Evolutionary conservation across 1,284 basidiomycete genomes (phyloP).

Genomic region (Leccinum fuscescens): DNA sequence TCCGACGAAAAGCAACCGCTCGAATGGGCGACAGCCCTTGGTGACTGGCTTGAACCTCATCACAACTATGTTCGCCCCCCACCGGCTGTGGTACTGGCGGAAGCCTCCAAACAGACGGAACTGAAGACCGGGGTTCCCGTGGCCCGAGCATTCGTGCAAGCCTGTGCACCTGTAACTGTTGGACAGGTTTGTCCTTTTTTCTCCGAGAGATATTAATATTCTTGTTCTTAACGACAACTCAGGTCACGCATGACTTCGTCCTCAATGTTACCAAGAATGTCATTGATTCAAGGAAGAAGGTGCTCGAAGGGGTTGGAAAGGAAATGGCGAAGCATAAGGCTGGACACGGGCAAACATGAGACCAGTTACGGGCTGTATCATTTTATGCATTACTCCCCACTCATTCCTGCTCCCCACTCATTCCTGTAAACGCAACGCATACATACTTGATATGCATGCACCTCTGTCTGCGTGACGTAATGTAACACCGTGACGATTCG

Average conservation of each 20-base stretch:
- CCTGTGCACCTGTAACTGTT: conserved; percentile 43
- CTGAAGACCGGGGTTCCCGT: conserved; percentile 68
- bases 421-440: conserved; percentile 17
- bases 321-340: conserved; percentile 57
- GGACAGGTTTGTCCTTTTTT: conserved; percentile 40
- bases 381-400: conserved; percentile 22
- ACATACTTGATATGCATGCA: neutral
- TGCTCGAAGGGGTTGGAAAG: conserved; percentile 68
- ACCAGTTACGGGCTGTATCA: neutral
- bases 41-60: conserved; percentile 73
- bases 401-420: conserved; percentile 35
- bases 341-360: conserved; percentile 38
- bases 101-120: conserved; percentile 67
- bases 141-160: conserved; percentile 53
- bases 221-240: neutral
- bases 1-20: conserved; percentile 55
- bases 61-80: conserved; percentile 70
- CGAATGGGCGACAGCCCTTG: conserved; percentile 57
- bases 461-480: conserved; percentile 14
- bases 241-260: conserved; percentile 69
- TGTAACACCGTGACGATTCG: conserved; percentile 26
- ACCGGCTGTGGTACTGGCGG: conserved; percentile 64
- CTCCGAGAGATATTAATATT: neutral
- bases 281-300: conserved; percentile 65
- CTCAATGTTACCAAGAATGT: conserved; percentile 60